These are phyloP conservation scores for Trichocladium antarcticum DNA, from an alignment of 495 filamentous ascomycete genomes.

Conservation along the genomic window DNA sequence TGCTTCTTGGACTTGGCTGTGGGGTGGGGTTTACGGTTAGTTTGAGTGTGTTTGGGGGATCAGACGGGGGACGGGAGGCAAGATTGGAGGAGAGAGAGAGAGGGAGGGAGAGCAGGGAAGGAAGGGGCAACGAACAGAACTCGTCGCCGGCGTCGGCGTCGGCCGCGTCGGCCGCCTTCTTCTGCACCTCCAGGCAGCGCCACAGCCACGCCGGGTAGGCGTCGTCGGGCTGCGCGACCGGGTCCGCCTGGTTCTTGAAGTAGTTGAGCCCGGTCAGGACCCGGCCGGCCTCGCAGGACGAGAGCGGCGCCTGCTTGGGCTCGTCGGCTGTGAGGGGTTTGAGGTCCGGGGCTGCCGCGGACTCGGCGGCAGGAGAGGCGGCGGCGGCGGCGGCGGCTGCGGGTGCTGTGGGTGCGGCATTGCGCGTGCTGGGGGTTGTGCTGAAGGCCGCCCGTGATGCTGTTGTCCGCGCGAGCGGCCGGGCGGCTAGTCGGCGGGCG, in stretches of 20 bases:
- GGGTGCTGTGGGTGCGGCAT: conserved; percentile 19
- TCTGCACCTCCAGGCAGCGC: conserved; percentile 53
- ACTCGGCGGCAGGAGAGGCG: not conserved
- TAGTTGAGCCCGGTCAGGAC: conserved; percentile 73
- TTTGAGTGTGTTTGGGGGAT: not conserved
- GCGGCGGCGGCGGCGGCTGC: conserved; percentile 4
- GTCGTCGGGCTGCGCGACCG: conserved; percentile 63
- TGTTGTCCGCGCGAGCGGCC: not conserved
- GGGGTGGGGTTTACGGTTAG: not conserved
- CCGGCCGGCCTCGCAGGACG: conserved; percentile 55
- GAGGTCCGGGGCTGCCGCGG: conserved; percentile 7
- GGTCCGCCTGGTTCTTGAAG: conserved; percentile 60
- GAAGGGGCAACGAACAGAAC: conserved; percentile 72
- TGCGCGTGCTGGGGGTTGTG: conserved; percentile 19
- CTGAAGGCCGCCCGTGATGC: conserved; percentile 18
- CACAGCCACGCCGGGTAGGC: conserved; percentile 93
- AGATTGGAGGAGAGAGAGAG: not conserved
- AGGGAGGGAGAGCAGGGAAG: no score
- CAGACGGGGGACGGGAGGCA: not conserved
- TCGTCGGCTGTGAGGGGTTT: conserved; percentile 14
- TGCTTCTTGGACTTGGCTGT: conserved; percentile 72
- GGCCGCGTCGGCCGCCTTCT: conserved; percentile 29
- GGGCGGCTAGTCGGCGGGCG: conserved; percentile 8
- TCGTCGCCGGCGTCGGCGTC: conserved; percentile 46
- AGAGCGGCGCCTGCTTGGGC: conserved; percentile 18